Base-by-base conservation (phyloP, 495 filamentous ascomycete species). In the Amphirosellinia nigrospora region DNA sequence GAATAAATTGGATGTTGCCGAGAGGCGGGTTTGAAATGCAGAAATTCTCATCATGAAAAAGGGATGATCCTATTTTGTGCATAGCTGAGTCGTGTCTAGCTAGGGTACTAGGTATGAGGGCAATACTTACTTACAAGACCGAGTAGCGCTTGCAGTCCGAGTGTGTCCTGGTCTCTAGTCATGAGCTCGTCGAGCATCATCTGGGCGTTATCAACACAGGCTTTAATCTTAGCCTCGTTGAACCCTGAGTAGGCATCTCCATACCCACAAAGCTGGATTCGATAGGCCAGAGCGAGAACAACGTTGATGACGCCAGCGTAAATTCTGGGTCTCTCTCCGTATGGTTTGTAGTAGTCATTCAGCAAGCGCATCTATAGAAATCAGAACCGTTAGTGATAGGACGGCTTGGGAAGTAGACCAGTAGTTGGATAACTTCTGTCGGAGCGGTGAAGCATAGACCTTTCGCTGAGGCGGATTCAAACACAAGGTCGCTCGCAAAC, bases 191-290 rank as follows among this genome's bases (percentile, higher is more conserved):
- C 72, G 1, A 79, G 71, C 41, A 78, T 74, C 11, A 62, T 73
- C 50, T 78, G 77, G 28, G 77, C 75, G 39, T 78, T 79, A 45
- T 73, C 71, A 39, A 79, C 73, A 46, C 74, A 79, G n/a, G 62
- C 53, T 59, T 65, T 68, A 2, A 73, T 48, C 26, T 72, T 76
- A 9, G 19, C 55, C 64, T 76, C 75, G 9, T 72, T 62, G 39
- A 75, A 73, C 19, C 41, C 43, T 26, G 68, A 34, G 45, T 70
- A 23, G n/a, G 71, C 62, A n/a, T 76, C 68, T 38, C 66, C 66
- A 9, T 46, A 23, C 10, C 74, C 68, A 6, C 52, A 36, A 3
- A 58, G 61, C 9, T 67, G 74, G 6, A 77, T 53, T 38, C 72
- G 72, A 41, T 74, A 74, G 3, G 72, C 74, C 45, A 79, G 63